phyloP scores from a whole-genome alignment of 192 early-diverging fungal species.

The Coemansia sp. region DNA sequence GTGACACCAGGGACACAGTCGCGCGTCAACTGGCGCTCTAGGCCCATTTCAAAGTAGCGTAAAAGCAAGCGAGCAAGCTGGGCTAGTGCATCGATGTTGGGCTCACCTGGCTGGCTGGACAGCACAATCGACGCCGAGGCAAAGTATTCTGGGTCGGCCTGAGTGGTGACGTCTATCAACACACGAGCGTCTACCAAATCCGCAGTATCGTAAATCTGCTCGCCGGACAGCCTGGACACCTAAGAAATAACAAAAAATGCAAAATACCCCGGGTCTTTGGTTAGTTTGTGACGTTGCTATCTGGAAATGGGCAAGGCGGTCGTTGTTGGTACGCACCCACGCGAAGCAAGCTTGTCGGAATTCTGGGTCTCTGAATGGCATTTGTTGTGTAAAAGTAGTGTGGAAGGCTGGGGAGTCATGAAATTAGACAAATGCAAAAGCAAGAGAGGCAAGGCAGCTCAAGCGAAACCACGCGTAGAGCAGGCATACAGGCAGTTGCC shows the following conservation, averaged over 20 bases:
- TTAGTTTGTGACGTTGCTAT: background rate
- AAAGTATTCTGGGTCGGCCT: conserved; percentile 50
- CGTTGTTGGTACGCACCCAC: conserved; percentile 19
- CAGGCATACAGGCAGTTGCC: background rate
- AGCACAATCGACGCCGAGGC: conserved; percentile 45
- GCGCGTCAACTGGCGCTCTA: conserved; percentile 19
- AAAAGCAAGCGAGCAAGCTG: conserved; percentile 47
- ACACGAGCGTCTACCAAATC: conserved; percentile 41
- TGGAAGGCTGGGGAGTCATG: background rate
- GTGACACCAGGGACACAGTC: conserved; percentile 36
- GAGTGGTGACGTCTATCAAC: conserved; percentile 34
- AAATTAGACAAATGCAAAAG: background rate
- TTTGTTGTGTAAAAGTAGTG: background rate
- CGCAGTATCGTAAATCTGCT: conserved; percentile 10
- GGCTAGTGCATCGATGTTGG: conserved; percentile 44
- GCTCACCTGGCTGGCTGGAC: conserved; percentile 14
- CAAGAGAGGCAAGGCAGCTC: background rate
- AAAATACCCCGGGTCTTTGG: background rate
- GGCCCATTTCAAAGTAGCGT: conserved; percentile 32
- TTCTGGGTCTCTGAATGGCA: conserved; percentile 25
- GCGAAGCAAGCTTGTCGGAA: conserved; percentile 36
- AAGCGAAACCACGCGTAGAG: background rate
- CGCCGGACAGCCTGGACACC: conserved; percentile 26
- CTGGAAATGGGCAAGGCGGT: background rate
- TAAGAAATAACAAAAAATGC: conserved; percentile 2